Percentiles rank a stretch among this genome's conserved stretches.
Evolutionary conservation across 2,329 filamentous ascomycete species (phyloP).

Genomic region (Colletotrichum orchidophilum): DNA sequence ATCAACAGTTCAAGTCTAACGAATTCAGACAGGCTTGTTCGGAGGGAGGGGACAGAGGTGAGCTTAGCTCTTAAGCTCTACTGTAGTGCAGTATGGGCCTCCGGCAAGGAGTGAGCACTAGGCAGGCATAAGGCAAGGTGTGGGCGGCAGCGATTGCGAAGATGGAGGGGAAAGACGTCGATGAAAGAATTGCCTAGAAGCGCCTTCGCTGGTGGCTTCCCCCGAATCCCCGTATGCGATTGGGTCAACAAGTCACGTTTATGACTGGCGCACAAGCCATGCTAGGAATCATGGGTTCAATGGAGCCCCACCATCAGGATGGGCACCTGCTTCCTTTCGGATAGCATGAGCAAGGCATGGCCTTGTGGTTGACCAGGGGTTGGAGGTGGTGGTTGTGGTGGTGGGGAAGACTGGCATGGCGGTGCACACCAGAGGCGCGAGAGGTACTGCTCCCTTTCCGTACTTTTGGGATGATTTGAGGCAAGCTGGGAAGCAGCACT

Average conservation of each 20-base stretch:
- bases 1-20: not conserved
- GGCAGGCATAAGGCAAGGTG: not conserved
- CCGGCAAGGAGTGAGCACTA: not conserved
- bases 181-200: constrained; percentile 6
- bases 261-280: constrained; percentile 17
- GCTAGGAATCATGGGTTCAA: constrained; percentile 33
- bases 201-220: constrained; percentile 16
- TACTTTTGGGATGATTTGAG: constrained; percentile 11
- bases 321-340: not conserved
- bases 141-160: constrained; percentile 1
- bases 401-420: not conserved
- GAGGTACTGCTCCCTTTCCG: constrained; percentile 2
- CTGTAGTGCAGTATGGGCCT: not conserved
- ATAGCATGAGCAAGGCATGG: constrained; percentile 22
- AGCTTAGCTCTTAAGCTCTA: constrained; percentile 13
- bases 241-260: constrained; percentile 18
- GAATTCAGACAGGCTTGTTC: not conserved
- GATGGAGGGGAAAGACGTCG: not conserved
- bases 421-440: constrained; percentile 4
- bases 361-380: constrained; percentile 2
- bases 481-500: constrained; percentile 1
- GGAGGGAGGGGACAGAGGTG: not conserved
- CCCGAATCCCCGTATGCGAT: constrained; percentile 13
- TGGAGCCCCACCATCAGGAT: constrained; percentile 11
- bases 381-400: not conserved